Evolutionary conservation across 2,329 filamentous ascomycete genomes (phyloP), one percentile per base, ranked within the genome.

Genomic region (Diplodia mutila): DNA sequence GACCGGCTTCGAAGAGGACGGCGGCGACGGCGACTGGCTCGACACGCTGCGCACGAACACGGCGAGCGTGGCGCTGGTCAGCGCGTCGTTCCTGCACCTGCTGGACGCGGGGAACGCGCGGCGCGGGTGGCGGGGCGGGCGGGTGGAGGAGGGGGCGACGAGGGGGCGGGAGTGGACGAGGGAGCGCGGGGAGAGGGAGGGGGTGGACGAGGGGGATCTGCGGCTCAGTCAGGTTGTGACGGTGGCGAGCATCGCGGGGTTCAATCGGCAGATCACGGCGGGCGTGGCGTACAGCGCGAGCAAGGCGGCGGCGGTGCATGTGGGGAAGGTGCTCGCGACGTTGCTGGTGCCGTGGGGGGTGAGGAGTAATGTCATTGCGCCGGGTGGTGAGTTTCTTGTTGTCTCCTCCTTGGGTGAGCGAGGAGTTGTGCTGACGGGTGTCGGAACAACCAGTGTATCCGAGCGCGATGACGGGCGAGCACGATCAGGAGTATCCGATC

Each of bases 181-280:
- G 0, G 59, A 71, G 1, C 1, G 39, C 12, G 42, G 27, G 0
- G 57, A 7, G 16, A n/a, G 14, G 34, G 34, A 73, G 0, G 74
- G 70, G 2, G 66, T 72, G 0, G 76, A 80, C 27, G 64, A 49
- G 0, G 75, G 77, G 23, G 78, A 80, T 52, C 72, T 75, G 69
- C 77, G 81, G 23, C 77, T 80, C 54, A 79, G 78, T n/a, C 82
- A 84, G 69, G 81, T 84, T 71, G 79, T 84, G 54, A 80, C 80
- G 7, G 77, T 83, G 1, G 80, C 81, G 0, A 79, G 75, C 46
- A 78, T 81, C 0, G 80, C 79, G 0, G 77, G 75, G 0, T 78
- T 80, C 70, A 81, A 80, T 70, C 73, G 80, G 46, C 70, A 73
- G 59, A 68, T 75, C 23, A 77, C 76, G 7, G 77, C 78, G 0